Conservation (phyloP, 208 protist genomes). For the Acanthamoeba castellanii region DNA sequence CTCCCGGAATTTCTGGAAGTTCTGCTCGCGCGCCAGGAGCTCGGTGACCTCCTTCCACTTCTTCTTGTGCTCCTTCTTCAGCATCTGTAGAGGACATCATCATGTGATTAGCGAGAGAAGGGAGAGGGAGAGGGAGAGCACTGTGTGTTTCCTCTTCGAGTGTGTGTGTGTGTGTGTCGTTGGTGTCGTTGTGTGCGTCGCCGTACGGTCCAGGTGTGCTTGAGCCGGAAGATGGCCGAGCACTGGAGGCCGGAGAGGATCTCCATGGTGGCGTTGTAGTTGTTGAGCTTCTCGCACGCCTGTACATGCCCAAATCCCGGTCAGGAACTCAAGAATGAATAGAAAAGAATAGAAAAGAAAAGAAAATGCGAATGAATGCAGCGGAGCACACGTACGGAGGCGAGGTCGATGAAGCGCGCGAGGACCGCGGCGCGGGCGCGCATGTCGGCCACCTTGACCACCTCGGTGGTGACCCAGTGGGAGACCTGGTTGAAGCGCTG, state of each 20-base stretch:
- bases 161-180: no score
- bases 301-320: not conserved
- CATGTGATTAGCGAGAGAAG: not conserved
- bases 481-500: conserved; percentile 74
- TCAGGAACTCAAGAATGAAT: not conserved
- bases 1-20: conserved; percentile 73
- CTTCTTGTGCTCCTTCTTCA: conserved; percentile 71
- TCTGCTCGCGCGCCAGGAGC: conserved; percentile 58
- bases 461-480: conserved; percentile 66
- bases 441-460: conserved; percentile 66
- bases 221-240: conserved; percentile 63
- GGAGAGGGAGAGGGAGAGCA: not conserved
- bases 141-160: no score
- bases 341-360: not conserved
- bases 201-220: conserved; percentile 65
- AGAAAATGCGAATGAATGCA: not conserved
- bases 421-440: conserved; percentile 22
- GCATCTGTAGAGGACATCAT: not conserved
- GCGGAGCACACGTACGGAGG: not conserved
- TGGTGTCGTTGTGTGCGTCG: not conserved
- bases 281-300: conserved; percentile 73
- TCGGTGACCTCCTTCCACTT: conserved; percentile 45
- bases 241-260: conserved; percentile 74
- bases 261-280: conserved; percentile 76
- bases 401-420: conserved; percentile 74